Base-by-base conservation (phyloP, 2,329 filamentous ascomycete genomes). In the Tolypocladium tropicale region DNA sequence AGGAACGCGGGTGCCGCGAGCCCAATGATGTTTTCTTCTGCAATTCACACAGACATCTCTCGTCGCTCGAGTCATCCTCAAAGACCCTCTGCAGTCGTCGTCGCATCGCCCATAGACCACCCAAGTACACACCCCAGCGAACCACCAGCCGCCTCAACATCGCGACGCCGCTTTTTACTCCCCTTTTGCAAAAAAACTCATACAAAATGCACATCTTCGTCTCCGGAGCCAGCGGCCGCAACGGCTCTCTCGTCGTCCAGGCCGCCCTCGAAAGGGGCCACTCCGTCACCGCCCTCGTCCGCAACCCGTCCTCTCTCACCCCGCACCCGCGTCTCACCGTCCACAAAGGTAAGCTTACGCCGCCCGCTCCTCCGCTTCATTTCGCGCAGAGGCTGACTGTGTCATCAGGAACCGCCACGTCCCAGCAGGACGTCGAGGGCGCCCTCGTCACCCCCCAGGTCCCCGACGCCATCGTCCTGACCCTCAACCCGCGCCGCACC, bases 211-310 rank as follows among this genome's bases (percentile, higher is more conserved):
- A 74, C 50, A 59, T 79, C 58, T 72, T 80, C 57, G 63, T 79
- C 56, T 64, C 79, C 39, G 77, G 76, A 37, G 77, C 70, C 55
- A 75, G 67, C 41, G 77, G 78, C 46, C 73, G 74, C 55, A 78
- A 76, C 53, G 77, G 77, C 58, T 64, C 69, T 53, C 67, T 77
- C 33, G 67, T 75, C 53, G 65, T 78, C 50, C 55, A 70, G 23
- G 67, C 72, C 50, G 70, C 73, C 32, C 68, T 80, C 10, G 56
- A 62, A 9, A 64, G 67, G 36, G 65, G 63, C 52, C 75, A 80
- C 64, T 68, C 65, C 43, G 69, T 80, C 55, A 77, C 73, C 23
- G 74, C 74, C 10, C 70, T 80, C 16, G 72, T 76, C 56, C 74
- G 78, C 34, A 69, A 72, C 16, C 62, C 71, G 2, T 57, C 66